Percentiles rank a stretch among this genome's conserved stretches.
Conservation (phyloP, 345 rosid genomes). For the Dipteronia sinensis region DNA sequence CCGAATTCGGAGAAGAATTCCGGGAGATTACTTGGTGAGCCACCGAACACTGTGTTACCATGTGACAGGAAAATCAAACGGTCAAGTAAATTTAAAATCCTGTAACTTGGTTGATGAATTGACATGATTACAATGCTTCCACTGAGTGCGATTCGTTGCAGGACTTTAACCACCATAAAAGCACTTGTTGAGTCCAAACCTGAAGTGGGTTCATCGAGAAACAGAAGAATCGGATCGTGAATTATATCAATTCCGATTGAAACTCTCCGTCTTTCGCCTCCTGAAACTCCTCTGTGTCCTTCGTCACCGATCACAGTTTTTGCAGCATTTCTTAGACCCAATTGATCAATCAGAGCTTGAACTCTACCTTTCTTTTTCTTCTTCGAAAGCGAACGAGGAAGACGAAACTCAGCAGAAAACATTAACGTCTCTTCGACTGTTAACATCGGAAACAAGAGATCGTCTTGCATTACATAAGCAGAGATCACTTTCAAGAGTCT, state of each 20-base stretch:
- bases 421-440: constrained; percentile 90
- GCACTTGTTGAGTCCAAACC: constrained; percentile 96
- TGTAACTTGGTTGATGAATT: constrained; percentile 89
- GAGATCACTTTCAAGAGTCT: constrained; percentile 80
- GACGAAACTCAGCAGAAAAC: constrained; percentile 95
- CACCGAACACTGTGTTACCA: constrained; percentile 76
- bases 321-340: constrained; percentile 76
- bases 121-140: constrained; percentile 96
- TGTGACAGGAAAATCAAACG: constrained; percentile 76
- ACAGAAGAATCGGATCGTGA: constrained; percentile 85
- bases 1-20: constrained; percentile 69
- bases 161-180: constrained; percentile 87
- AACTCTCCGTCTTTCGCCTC: constrained; percentile 91
- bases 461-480: constrained; percentile 96
- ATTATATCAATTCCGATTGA: constrained; percentile 78
- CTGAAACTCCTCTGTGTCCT: constrained; percentile 90
- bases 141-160: constrained; percentile 82
- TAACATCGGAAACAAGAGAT: constrained; percentile 90
- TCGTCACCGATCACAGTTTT: constrained; percentile 92
- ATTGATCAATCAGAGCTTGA: constrained; percentile 82
- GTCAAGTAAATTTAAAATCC: constrained; percentile 77
- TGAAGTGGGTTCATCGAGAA: constrained; percentile 94
- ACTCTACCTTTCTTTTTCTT: constrained; percentile 74
- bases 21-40: constrained; percentile 62
- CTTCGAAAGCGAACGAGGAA: constrained; percentile 80